Conservation (phyloP, 129 eudicot genomes). For the Flaveria sonorensis region DNA sequence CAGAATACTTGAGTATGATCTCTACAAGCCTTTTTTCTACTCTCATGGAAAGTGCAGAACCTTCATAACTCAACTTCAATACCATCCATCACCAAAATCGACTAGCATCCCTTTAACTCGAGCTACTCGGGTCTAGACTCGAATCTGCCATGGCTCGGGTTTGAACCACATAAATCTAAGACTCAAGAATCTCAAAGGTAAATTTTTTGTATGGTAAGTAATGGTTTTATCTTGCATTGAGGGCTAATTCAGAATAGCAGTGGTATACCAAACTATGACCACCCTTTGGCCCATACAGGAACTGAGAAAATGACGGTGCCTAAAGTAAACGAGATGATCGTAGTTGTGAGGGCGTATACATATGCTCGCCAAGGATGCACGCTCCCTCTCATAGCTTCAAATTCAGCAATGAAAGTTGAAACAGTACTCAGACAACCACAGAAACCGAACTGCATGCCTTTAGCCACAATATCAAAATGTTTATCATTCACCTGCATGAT, state of each 20-base stretch:
- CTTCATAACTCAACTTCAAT: neutral
- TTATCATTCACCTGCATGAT: constrained; percentile 46
- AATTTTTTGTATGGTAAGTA: no score
- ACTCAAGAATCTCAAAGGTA: no score
- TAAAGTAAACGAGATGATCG: constrained; percentile 54
- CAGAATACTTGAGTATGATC: neutral
- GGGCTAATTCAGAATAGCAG: neutral
- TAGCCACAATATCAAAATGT: constrained; percentile 52
- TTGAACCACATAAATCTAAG: neutral
- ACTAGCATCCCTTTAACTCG: no score
- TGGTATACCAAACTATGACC: constrained; percentile 21
- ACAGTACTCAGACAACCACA: constrained; percentile 84
- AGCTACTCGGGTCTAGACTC: neutral
- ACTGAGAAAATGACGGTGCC: constrained; percentile 79
- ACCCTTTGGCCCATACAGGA: constrained; percentile 68
- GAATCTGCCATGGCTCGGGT: neutral
- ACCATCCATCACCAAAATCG: neutral
- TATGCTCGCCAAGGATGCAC: constrained; percentile 70
- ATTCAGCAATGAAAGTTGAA: constrained; percentile 84
- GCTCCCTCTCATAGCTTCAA: constrained; percentile 68
- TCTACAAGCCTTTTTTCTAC: neutral
- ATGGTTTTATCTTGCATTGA: no score
- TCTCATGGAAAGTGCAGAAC: neutral
- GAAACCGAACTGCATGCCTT: constrained; percentile 72
- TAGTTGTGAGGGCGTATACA: constrained; percentile 61